Conservation (phyloP, 2,329 filamentous ascomycete genomes). For the Hirsutella rhossiliensis region DNA sequence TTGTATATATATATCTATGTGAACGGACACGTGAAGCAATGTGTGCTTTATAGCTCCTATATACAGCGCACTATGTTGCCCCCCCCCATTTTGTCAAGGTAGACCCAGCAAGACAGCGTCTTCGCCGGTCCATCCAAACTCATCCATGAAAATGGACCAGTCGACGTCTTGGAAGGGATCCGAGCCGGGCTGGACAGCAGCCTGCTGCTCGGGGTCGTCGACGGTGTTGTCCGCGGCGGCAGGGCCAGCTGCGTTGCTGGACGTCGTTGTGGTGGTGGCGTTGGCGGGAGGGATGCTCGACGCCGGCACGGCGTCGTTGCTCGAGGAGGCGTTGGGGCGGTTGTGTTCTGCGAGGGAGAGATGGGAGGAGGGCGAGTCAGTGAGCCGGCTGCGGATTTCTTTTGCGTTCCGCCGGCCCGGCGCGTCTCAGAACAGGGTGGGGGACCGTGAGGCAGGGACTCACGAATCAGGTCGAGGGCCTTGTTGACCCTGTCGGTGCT, state of each 20-base stretch:
- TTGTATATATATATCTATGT: no score
- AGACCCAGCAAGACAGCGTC: slow-evolving; percentile 18
- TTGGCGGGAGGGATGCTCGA: no score
- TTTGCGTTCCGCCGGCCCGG: not conserved
- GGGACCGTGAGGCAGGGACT: slow-evolving; percentile 1
- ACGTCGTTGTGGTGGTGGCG: no score
- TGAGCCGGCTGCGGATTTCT: not conserved
- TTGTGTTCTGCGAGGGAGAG: not conserved
- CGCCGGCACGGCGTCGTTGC: not conserved
- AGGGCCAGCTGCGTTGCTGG: not conserved
- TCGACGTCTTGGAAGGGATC: slow-evolving; percentile 33
- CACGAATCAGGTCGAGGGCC: slow-evolving; percentile 18
- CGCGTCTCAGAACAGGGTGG: not conserved
- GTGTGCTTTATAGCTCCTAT: no score
- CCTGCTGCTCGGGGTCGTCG: slow-evolving; percentile 8
- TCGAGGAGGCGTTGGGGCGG: not conserved
- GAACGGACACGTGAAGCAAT: no score
- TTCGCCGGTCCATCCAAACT: slow-evolving; percentile 31
- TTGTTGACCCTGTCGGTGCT: slow-evolving; percentile 17
- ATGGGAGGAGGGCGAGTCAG: not conserved
- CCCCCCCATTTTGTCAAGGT: slow-evolving; percentile 6
- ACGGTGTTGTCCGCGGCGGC: slow-evolving; percentile 2
- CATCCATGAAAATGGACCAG: slow-evolving; percentile 37
- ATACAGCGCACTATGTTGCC: no score
- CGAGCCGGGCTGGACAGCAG: slow-evolving; percentile 5